Percentiles rank a stretch among this genome's conserved stretches.
Evolutionary conservation across 805 yeast genomes (phyloP).

Genomic region (Yarrowia porcina): DNA sequence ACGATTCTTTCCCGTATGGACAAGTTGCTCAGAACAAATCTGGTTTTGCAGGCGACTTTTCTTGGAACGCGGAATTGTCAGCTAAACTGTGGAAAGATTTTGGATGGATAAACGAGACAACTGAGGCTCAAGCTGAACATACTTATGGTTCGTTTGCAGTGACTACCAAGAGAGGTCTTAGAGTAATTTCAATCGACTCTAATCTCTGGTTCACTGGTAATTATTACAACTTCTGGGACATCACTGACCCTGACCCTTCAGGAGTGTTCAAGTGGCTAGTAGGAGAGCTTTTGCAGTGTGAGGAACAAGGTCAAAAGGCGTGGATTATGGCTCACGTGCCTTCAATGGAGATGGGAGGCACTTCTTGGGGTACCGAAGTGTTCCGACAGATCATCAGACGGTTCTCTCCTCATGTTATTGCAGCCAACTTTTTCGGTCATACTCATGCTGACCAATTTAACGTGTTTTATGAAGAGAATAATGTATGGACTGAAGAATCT

Average conservation of each 20-base stretch:
- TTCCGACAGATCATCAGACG: neutral
- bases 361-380: neutral
- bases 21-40: neutral
- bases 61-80: neutral
- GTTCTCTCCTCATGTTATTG: neutral
- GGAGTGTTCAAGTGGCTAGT: neutral
- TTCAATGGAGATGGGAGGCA: neutral
- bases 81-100: neutral
- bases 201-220: neutral
- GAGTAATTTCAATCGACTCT: neutral
- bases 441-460: neutral
- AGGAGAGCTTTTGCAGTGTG: neutral
- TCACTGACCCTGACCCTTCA: neutral
- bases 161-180: neutral
- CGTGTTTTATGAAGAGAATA: neutral
- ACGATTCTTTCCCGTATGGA: neutral
- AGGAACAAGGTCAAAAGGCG: neutral
- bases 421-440: neutral
- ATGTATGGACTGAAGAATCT: neutral
- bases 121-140: neutral
- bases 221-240: neutral
- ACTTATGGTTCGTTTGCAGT: neutral
- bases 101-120: neutral
- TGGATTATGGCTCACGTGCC: neutral
- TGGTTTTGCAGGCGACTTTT: neutral